These are phyloP conservation scores for Candida broadrunensis DNA, from an alignment of 805 yeast genomes.

Conservation along the genomic window DNA sequence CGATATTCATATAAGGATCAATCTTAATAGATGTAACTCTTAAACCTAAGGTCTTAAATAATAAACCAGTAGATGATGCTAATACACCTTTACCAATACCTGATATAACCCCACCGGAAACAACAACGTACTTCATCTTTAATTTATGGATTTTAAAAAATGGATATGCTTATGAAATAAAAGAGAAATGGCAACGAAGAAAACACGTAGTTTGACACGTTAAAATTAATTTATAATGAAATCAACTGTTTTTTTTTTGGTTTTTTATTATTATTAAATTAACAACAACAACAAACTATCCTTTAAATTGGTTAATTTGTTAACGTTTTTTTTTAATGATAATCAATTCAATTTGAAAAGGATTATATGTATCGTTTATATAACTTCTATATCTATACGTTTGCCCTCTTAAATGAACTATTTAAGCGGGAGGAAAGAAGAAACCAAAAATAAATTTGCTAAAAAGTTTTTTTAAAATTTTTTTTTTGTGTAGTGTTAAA, in stretches of 20 bases:
- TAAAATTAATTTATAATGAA: not conserved
- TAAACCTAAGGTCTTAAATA: constrained; percentile 88
- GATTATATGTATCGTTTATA: not conserved
- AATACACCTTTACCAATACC: constrained; percentile 99
- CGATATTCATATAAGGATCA: constrained; percentile 98
- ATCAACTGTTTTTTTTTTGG: no score
- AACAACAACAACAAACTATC: no score
- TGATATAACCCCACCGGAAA: constrained; percentile 98
- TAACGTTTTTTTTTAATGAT: no score
- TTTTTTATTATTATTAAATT: not conserved
- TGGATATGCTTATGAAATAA: not conserved
- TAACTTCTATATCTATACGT: constrained; percentile 16
- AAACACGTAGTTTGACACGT: not conserved
- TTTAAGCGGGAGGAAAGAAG: constrained; percentile 45
- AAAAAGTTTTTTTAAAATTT: no score
- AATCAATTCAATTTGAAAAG: no score
- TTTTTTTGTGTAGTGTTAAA: no score
- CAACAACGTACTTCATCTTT: constrained; percentile 96
- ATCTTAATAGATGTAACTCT: constrained; percentile 96
- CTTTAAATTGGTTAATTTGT: no score
- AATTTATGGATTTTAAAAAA: not conserved
- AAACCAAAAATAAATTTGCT: constrained; percentile 4
- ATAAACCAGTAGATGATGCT: constrained; percentile 95
- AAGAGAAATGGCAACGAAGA: not conserved
- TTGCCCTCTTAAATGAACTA: constrained; percentile 41